Evolutionary conservation across 1,284 basidiomycete genomes (phyloP).

Genomic region (Pterulicium gracile): DNA sequence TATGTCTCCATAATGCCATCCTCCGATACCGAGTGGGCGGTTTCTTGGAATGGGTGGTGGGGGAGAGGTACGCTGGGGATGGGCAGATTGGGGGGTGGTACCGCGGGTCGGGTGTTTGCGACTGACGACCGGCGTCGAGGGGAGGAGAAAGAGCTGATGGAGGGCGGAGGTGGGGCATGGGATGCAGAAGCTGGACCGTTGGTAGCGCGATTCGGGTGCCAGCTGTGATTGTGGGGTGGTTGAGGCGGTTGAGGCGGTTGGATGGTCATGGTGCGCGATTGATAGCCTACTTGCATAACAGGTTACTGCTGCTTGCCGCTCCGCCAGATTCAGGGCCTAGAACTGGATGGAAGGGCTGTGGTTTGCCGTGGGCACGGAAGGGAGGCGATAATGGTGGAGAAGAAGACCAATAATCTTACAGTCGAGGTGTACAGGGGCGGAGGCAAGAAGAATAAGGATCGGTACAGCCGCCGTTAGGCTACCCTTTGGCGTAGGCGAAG

Average conservation of each 20-base stretch:
- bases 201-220: constrained; percentile 14
- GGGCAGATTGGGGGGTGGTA: constrained; percentile 63
- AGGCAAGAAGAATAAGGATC: no score
- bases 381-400: no score
- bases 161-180: constrained; percentile 24
- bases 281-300: neutral
- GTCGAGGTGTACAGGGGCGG: no score
- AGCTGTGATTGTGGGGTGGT: neutral
- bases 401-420: no score
- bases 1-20: no score
- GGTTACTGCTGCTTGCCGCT: neutral
- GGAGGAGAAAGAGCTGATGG: constrained; percentile 22
- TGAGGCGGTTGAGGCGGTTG: constrained; percentile 2
- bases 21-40: constrained; percentile 12
- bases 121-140: constrained; percentile 58
- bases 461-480: no score
- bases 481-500: no score
- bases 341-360: no score
- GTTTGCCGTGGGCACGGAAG: no score
- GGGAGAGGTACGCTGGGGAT: constrained; percentile 48
- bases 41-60: constrained; percentile 15
- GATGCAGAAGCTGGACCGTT: constrained; percentile 21
- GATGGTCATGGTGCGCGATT: neutral
- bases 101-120: constrained; percentile 49
- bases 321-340: no score